phyloP scores from a whole-genome alignment of 1,284 basidiomycete species.

The Rhodotorula sp. region DNA sequence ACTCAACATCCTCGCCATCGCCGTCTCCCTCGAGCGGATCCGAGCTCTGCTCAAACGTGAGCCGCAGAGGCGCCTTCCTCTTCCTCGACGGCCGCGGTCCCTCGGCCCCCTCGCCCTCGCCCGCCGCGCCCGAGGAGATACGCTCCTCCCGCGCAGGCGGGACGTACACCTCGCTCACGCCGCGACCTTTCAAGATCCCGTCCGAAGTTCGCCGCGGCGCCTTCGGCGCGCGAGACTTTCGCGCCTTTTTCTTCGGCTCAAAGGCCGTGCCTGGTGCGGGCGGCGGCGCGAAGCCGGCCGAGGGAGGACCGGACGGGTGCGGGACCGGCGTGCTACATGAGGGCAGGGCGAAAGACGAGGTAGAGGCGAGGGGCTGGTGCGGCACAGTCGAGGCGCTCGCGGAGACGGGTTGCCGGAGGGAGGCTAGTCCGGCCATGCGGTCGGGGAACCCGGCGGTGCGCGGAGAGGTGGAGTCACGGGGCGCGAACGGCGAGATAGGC shows the following conservation, averaged over 20 bases:
- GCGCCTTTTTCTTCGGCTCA: neutral
- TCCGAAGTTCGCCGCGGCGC: neutral
- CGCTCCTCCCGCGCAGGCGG: neutral
- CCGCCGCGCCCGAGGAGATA: neutral
- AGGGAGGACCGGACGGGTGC: neutral
- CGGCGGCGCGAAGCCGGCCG: slow-evolving; percentile 11
- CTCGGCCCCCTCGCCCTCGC: neutral
- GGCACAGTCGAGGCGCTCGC: no score
- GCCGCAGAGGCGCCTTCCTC: neutral
- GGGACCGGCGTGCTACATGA: neutral
- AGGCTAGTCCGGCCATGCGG: neutral
- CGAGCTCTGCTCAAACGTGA: slow-evolving; percentile 1
- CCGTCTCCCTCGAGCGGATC: neutral
- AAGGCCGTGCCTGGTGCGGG: neutral
- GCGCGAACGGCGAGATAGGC: no score
- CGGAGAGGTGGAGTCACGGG: no score
- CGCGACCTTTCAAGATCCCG: neutral
- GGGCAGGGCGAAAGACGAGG: neutral
- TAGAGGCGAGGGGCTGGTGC: no score
- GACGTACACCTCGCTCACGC: slow-evolving; percentile 2
- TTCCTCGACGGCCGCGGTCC: slow-evolving; percentile 6
- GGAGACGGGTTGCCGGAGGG: no score
- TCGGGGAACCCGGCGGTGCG: neutral
- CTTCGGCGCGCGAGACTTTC: slow-evolving; percentile 5
- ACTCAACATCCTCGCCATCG: neutral